These are phyloP conservation scores for Trichomonas vaginalis DNA, from an alignment of 208 protist genomes.

Conservation along the genomic window DNA sequence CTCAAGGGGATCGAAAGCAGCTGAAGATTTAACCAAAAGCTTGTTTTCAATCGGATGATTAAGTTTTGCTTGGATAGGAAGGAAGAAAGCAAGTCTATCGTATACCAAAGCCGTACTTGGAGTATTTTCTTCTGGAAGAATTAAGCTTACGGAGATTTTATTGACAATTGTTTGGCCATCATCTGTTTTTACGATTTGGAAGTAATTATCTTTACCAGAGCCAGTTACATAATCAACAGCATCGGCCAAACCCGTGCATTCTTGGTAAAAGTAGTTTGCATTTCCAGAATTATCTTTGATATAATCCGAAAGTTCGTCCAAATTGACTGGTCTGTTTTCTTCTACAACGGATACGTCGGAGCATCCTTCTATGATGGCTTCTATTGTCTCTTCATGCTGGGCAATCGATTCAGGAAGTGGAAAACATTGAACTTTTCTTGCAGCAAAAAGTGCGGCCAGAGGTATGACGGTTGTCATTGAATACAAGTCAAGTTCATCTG, in stretches of 20 bases:
- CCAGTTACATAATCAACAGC: neutral
- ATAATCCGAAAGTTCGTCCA: neutral
- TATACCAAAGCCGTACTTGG: neutral
- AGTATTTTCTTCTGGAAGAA: neutral
- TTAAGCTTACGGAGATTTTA: neutral
- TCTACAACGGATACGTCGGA: neutral
- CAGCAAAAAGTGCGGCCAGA: neutral
- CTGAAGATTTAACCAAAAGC: neutral
- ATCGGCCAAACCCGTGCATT: neutral
- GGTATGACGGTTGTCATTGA: neutral
- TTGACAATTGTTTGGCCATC: neutral
- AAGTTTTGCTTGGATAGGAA: neutral
- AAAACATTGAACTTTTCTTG: neutral
- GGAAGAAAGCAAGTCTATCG: neutral
- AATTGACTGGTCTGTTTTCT: neutral
- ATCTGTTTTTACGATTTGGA: neutral
- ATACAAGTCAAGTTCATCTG: neutral
- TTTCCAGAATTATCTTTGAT: neutral
- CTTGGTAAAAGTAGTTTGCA: neutral
- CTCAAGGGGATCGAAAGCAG: neutral
- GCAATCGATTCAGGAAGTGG: neutral
- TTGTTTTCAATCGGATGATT: neutral
- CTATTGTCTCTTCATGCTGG: neutral
- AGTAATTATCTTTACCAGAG: neutral
- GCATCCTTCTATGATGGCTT: neutral